phyloP scores from a whole-genome alignment of 2,329 filamentous ascomycete species.

The Arthrobotrys musiformis region DNA sequence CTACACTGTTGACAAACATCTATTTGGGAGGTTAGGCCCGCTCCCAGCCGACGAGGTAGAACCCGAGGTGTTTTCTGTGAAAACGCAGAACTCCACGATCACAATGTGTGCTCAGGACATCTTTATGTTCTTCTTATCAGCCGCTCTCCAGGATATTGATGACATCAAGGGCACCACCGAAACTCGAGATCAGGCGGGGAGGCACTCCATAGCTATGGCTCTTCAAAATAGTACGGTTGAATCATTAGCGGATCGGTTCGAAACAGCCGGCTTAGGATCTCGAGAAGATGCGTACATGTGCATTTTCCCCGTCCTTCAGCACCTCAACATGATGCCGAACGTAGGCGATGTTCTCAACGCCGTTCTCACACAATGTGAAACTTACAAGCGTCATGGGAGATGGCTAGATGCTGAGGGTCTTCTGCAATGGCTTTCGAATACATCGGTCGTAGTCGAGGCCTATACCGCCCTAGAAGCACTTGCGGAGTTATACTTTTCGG shows the following conservation, averaged over 20 bases:
- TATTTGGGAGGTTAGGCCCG: slow-evolving; percentile 21
- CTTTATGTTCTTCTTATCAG: slow-evolving; percentile 44
- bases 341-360: slow-evolving; percentile 28
- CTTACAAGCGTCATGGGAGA: slow-evolving; percentile 2
- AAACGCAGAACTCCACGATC: slow-evolving; percentile 27
- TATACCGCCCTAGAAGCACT: slow-evolving; percentile 4
- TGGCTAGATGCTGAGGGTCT: slow-evolving; percentile 19
- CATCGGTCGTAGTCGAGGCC: not conserved
- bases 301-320: slow-evolving; percentile 60
- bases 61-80: not conserved
- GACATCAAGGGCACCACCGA: slow-evolving; percentile 32
- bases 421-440: slow-evolving; percentile 24
- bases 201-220: slow-evolving; percentile 1
- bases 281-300: slow-evolving; percentile 59
- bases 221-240: slow-evolving; percentile 31
- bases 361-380: slow-evolving; percentile 8
- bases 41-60: not conserved
- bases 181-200: not conserved
- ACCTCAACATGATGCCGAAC: slow-evolving; percentile 25
- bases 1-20: slow-evolving; percentile 21
- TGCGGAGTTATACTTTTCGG: slow-evolving; percentile 27
- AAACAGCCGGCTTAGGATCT: slow-evolving; percentile 57
- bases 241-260: slow-evolving; percentile 57
- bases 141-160: slow-evolving; percentile 9
- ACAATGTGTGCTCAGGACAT: slow-evolving; percentile 48